Base-by-base conservation (phyloP, 257 asterid species). In the Asclepias syriaca region DNA sequence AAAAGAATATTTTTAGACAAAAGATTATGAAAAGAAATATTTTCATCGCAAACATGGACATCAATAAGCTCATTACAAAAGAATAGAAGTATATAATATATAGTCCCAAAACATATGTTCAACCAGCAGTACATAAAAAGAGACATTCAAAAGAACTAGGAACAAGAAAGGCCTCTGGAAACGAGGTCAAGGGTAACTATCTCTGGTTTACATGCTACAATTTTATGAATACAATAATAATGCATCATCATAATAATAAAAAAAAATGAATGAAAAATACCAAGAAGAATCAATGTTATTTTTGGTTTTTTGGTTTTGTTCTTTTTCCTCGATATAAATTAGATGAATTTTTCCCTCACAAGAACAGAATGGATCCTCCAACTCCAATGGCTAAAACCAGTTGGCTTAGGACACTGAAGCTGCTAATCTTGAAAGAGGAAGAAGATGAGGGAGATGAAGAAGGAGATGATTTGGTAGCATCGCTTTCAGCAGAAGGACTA, bases 401-500 rank as follows among this genome's bases (percentile, higher is more conserved):
- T 68, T 68, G 77, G 10, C 58, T 65, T 68, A 80, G 70, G 66
- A 68, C 32, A 8, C 80, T 83, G 56, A 65, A 76, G 74, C 76
- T 75, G 72, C 70, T 49, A 66, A 73, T 72, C 79, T 77, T 72
- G 70, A 45, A 64, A 58, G 91, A 73, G 67, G 80, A 70, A 11
- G 83, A 77, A 11, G 83, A 78, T 2, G 96, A 63, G 15, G 83
- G 74, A 24, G 91, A 58, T 8, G 93, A 81, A 15, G 74, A 63
- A 1, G 85, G 81, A 18, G 86, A 68, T 22, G 86, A 73, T 14
- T 46, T 83, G 57, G 72, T 75, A 12, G 54, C 71, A 32, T 65
- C 70, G 22, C 73, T 76, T 6, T 77, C 88, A 34, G 78, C 88
- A 27, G 78, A 58, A 5, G 92, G 96, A 69, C 81, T n/a, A 79